A percentile compares a stretch with the other conserved stretches of the same genome.
These are phyloP conservation scores for Fusarium odoratissimum DNA, from an alignment of 2,329 filamentous ascomycete species.

Conservation along the genomic window DNA sequence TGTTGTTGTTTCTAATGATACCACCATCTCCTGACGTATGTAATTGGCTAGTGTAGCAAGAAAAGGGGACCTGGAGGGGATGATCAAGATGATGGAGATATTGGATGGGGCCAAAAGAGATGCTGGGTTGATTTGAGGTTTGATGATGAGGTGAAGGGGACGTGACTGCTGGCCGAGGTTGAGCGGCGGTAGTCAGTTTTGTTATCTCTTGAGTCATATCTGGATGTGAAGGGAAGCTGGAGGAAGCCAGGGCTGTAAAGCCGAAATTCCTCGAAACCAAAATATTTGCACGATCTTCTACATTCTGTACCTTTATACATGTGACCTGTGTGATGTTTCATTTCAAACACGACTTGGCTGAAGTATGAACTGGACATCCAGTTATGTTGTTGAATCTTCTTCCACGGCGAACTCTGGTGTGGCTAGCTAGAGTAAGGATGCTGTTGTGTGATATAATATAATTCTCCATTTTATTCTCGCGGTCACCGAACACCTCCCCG, in stretches of 20 bases:
- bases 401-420: not conserved
- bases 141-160: constrained; percentile 15
- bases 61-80: constrained; percentile 29
- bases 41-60: constrained; percentile 46
- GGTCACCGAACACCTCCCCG: not conserved
- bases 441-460: not conserved
- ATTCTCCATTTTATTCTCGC: not conserved
- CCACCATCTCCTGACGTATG: constrained; percentile 48
- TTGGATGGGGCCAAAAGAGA: constrained; percentile 25
- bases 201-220: constrained; percentile 22
- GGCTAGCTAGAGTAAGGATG: not conserved
- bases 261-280: constrained; percentile 40
- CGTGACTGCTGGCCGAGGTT: constrained; percentile 37
- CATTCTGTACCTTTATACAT: not conserved
- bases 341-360: not conserved
- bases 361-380: not conserved
- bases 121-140: constrained; percentile 19
- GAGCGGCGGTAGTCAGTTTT: constrained; percentile 31
- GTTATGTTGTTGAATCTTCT: not conserved
- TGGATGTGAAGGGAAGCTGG: constrained; percentile 22
- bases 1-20: constrained; percentile 46
- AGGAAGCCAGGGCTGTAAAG: constrained; percentile 38
- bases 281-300: constrained; percentile 23
- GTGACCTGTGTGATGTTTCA: not conserved
- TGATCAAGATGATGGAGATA: constrained; percentile 28